Conservation (phyloP, 2,329 filamentous ascomycete species). For the Penicillium sp. region DNA sequence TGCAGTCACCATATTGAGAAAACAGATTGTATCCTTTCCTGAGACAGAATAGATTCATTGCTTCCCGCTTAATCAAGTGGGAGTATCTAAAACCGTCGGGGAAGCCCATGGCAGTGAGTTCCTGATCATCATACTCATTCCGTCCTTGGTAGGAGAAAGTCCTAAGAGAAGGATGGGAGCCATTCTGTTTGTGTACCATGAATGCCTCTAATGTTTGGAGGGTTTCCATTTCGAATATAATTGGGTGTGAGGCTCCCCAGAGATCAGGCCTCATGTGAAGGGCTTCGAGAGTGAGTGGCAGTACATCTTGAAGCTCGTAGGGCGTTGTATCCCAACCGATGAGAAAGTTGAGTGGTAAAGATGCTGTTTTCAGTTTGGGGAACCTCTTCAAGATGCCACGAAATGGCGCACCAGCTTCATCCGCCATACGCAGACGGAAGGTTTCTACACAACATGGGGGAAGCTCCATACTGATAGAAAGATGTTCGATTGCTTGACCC, state of each 20-base stretch:
- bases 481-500: background rate
- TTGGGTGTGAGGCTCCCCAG: background rate
- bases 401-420: background rate
- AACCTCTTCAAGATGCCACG: background rate
- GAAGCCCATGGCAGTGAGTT: background rate
- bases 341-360: background rate
- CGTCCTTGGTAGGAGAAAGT: background rate
- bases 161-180: background rate
- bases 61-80: background rate
- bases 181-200: background rate
- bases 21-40: background rate
- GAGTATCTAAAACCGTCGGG: background rate
- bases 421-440: background rate
- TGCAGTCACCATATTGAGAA: background rate
- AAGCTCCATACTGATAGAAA: constrained; percentile 1
- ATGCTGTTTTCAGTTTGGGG: background rate
- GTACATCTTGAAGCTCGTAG: background rate
- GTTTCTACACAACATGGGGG: background rate
- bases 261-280: background rate
- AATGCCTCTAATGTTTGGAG: background rate
- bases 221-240: background rate
- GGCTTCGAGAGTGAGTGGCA: background rate
- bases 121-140: background rate
- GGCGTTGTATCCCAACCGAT: background rate
- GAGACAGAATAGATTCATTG: background rate